Base-by-base conservation (phyloP, 768 basidiomycete species). In the Calvatia gigantea region DNA sequence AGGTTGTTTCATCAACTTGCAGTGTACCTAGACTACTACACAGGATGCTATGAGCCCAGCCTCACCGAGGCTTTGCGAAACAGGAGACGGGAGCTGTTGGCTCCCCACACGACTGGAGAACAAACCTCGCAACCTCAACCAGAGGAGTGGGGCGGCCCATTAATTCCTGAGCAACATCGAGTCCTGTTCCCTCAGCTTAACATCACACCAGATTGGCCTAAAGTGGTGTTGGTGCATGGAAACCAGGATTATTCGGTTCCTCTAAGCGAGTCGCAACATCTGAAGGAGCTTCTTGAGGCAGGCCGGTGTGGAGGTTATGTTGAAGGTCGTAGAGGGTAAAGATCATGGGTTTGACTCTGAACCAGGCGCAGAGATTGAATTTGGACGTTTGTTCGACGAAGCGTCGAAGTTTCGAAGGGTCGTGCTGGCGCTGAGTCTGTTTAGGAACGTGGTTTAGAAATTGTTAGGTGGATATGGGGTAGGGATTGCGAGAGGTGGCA, bases 1-100 rank as follows among this genome's bases (percentile, higher is more conserved):
- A 75, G 82, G 3, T 67, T 87, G 8, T 85, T 82, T 57, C 68
- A 85, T 17, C 86, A 89, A 63, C 70, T 80, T 15, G 87, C 85
- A 15, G 64, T 63, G 2, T 79, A 70, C 41, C 61, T 86, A 1
- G 85, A 88, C 66, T 86, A 85, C 60, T 81, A 76, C 61, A 83
- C 84, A 0, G 77, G 75, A 6, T 62, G 76, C 19, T 71, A 78
- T 47, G 62, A 66, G 2, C 72, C 74, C 14, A 81, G 82, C 57
- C 65, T 87, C 15, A 85, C 82, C 57, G 66, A 51, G 1, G 11
- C 45, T 4, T 70, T 86, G 15, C 72, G 77, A 61, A 5, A 57
- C 58, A 4, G 61, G 69, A n/a, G 55, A 35, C 28, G 19, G 27
- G 25, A 49, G 25, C 31, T 9, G 11, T n/a, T n/a, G 4, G 31